These are phyloP conservation scores for Citrus medica DNA, from an alignment of 345 rosid species.

Conservation along the genomic window DNA sequence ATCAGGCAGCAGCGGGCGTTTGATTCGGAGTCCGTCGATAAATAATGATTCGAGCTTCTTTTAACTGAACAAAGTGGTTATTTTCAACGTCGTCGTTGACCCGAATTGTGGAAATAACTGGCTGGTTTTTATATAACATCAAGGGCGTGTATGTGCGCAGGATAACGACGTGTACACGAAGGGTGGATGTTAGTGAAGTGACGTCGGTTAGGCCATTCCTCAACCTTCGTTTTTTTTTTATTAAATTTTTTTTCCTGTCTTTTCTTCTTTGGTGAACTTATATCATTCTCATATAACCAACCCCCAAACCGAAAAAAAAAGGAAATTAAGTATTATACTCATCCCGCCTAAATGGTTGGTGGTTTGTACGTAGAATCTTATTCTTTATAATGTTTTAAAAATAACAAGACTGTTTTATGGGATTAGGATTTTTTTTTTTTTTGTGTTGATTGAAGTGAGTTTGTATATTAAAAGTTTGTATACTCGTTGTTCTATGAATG, in stretches of 20 bases:
- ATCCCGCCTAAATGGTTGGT: background rate
- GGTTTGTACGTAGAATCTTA: background rate
- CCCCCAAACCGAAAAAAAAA: background rate
- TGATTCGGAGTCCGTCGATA: conserved; percentile 25
- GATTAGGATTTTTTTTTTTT: background rate
- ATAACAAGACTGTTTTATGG: background rate
- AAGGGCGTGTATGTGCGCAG: background rate
- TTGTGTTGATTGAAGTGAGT: background rate
- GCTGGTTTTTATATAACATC: background rate
- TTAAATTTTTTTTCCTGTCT: background rate
- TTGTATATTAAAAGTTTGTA: background rate
- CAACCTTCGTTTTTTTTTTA: background rate
- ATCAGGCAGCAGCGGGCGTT: conserved; percentile 7
- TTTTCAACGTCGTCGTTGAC: background rate
- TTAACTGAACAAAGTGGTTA: background rate
- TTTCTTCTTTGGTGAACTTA: background rate
- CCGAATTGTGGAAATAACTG: background rate
- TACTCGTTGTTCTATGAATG: background rate
- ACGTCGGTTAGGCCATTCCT: conserved; percentile 11
- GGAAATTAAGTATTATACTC: background rate
- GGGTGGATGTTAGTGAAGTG: conserved; percentile 1
- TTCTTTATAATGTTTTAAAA: background rate
- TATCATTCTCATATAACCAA: background rate
- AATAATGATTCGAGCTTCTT: conserved; percentile 24
- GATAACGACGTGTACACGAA: background rate